A percentile compares a stretch with the other conserved stretches of the same genome.
Conservation (phyloP, 495 filamentous ascomycete species). For the Pseudotulostoma volvatum region DNA sequence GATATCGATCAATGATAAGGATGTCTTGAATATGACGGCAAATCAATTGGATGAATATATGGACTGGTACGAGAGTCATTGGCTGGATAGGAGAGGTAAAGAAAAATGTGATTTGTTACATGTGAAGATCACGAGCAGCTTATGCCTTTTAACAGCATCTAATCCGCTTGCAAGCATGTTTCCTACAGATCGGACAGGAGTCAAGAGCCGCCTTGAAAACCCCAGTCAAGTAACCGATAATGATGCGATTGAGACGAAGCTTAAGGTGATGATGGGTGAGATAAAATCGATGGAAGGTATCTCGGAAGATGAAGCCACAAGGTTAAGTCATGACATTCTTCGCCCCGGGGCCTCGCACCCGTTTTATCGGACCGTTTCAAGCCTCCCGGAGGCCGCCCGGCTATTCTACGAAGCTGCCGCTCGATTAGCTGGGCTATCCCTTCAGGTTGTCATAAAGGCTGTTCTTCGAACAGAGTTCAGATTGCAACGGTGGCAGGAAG, state of each 20-base stretch:
- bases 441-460: conserved; percentile 29
- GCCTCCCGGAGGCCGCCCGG: conserved; percentile 37
- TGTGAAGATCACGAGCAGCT: too few species aligned
- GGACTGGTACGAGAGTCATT: conserved; percentile 74
- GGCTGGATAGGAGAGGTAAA: conserved; percentile 31
- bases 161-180: conserved; percentile 36
- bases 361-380: conserved; percentile 38
- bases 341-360: conserved; percentile 40
- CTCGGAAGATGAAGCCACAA: conserved; percentile 13
- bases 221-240: conserved; percentile 7
- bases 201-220: conserved; percentile 4
- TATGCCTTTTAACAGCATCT: conserved; percentile 6
- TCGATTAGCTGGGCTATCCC: conserved; percentile 26
- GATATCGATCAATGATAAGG: conserved; percentile 42
- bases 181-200: conserved; percentile 18
- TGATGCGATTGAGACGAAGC: conserved; percentile 17
- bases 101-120: too few species aligned
- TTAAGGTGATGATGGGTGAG: conserved; percentile 22
- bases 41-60: conserved; percentile 65
- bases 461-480: conserved; percentile 32
- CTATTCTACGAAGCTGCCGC: conserved; percentile 41
- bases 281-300: conserved; percentile 17
- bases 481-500: conserved; percentile 25
- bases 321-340: conserved; percentile 12
- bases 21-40: conserved; percentile 51